These are phyloP conservation scores for Tanacetum coccineum DNA, from an alignment of 129 eudicot species.

Conservation along the genomic window DNA sequence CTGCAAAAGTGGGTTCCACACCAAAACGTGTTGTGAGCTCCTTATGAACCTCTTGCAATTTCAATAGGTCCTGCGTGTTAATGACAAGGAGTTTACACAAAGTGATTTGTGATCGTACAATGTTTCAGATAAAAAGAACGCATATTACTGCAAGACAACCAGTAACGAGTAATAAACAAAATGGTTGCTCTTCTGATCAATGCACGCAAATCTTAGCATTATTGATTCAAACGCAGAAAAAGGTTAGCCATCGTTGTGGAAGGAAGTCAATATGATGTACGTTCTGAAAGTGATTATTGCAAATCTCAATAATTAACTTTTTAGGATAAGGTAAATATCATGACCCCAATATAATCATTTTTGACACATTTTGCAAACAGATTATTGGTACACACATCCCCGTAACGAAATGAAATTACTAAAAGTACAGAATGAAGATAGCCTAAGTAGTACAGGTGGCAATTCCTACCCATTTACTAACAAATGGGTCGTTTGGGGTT, in stretches of 20 bases:
- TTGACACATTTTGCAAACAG: too few species aligned
- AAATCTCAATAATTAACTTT: too few species aligned
- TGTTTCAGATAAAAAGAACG: neutral
- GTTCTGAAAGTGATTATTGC: neutral
- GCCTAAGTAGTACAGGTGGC: too few species aligned
- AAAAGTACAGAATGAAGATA: too few species aligned
- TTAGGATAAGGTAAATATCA: too few species aligned
- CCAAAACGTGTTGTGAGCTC: constrained; percentile 55
- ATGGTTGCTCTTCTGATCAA: neutral
- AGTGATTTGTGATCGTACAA: neutral
- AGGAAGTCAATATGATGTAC: neutral
- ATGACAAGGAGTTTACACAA: neutral
- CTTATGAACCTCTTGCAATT: constrained; percentile 62
- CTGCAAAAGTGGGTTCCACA: constrained; percentile 57
- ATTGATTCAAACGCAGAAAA: too few species aligned
- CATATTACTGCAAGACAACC: constrained; percentile 2
- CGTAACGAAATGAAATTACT: too few species aligned
- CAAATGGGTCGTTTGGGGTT: neutral
- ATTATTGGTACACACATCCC: too few species aligned
- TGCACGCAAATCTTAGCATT: too few species aligned
- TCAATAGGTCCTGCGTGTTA: constrained; percentile 57
- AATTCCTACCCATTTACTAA: neutral
- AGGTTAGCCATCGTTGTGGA: too few species aligned
- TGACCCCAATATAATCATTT: too few species aligned
- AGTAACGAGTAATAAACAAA: neutral